Percentiles rank a stretch among this genome's conserved stretches.
Conservation (phyloP, 2,329 filamentous ascomycete genomes). For the Pestalotiopsis fici region DNA sequence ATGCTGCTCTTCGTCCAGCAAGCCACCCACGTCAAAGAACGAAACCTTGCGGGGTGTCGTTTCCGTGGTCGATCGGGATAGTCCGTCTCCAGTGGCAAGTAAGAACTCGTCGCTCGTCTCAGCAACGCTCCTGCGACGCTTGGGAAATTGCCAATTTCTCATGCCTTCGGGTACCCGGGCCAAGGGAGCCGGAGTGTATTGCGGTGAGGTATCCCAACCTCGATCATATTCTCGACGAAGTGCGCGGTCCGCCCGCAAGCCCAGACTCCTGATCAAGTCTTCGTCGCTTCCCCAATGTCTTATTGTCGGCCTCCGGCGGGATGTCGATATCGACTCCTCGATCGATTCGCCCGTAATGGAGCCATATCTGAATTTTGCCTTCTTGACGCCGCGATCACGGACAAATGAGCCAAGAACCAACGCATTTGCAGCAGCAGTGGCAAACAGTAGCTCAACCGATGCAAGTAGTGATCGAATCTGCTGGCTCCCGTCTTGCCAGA, state of each 20-base stretch:
- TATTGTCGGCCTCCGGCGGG: conserved; percentile 48
- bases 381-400: conserved; percentile 87
- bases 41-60: conserved; percentile 64
- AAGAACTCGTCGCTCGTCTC: conserved; percentile 48
- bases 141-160: conserved; percentile 49
- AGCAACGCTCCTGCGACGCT: conserved; percentile 35
- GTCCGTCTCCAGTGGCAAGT: conserved; percentile 33
- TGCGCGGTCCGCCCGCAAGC: conserved; percentile 64
- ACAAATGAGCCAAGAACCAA: conserved; percentile 92
- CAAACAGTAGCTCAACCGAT: conserved; percentile 87
- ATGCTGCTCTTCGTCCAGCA: conserved; percentile 61
- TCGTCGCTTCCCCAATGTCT: conserved; percentile 87
- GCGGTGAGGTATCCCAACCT: conserved; percentile 24
- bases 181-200: conserved; percentile 37
- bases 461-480: conserved; percentile 88
- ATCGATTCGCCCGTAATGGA: conserved; percentile 64
- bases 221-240: conserved; percentile 39
- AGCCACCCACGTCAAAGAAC: conserved; percentile 83
- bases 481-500: conserved; percentile 70
- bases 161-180: conserved; percentile 35
- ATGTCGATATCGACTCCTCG: conserved; percentile 41
- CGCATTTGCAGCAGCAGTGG: conserved; percentile 83
- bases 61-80: conserved; percentile 36
- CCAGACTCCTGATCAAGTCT: conserved; percentile 80
- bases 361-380: conserved; percentile 74